A percentile compares a stretch with the other conserved stretches of the same genome.
Conservation (phyloP, 148 eudicot species). For the Silene conica region DNA sequence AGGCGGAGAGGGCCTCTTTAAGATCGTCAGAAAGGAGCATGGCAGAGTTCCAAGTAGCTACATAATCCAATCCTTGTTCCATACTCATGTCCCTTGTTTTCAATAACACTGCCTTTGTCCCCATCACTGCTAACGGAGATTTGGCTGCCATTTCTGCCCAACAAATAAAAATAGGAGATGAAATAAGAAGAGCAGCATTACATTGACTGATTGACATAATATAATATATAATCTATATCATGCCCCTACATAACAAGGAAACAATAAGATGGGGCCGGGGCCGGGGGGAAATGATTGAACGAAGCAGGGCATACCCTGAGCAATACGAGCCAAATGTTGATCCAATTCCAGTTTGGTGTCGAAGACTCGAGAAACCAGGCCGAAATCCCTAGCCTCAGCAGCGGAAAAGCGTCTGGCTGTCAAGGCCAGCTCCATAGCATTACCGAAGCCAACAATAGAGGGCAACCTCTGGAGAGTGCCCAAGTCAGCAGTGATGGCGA, state of each 20-base stretch:
- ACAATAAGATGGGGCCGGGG: no score
- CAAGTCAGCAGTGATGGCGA: constrained; percentile 81
- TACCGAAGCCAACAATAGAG: constrained; percentile 64
- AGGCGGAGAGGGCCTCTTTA: constrained; percentile 52
- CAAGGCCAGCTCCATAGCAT: constrained; percentile 81
- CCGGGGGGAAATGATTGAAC: no score
- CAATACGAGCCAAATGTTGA: constrained; percentile 44
- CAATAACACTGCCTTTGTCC: constrained; percentile 73
- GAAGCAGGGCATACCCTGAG: constrained; percentile 46
- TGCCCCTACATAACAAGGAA: no score
- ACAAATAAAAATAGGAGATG: background rate
- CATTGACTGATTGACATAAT: no score
- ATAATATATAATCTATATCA: no score
- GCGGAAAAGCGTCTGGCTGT: constrained; percentile 66
- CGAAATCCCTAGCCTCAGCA: constrained; percentile 60
- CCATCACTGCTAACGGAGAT: constrained; percentile 82
- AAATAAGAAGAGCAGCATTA: background rate
- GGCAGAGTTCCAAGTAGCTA: constrained; percentile 92
- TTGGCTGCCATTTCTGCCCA: constrained; percentile 66
- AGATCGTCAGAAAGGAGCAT: constrained; percentile 76
- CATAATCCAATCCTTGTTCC: constrained; percentile 84
- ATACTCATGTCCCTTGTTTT: constrained; percentile 58
- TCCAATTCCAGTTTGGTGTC: constrained; percentile 46
- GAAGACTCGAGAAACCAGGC: constrained; percentile 62
- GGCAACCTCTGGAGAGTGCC: constrained; percentile 97